A percentile compares a stretch with the other conserved stretches of the same genome.
Evolutionary conservation across 1,139 yeast species (phyloP).

Genomic region (Magnusiomyces paraingens): DNA sequence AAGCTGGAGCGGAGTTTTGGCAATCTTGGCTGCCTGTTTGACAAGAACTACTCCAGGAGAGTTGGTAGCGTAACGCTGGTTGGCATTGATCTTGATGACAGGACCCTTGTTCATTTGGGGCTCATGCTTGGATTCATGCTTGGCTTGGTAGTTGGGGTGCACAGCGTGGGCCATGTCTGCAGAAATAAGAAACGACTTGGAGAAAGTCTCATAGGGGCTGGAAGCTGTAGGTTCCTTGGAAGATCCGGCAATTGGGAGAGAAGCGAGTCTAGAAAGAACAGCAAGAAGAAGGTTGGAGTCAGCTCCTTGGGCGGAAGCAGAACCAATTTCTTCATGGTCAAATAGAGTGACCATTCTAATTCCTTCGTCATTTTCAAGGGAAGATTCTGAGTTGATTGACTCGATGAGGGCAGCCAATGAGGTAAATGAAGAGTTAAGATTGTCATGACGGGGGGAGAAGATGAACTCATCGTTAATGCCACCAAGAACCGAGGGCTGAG

Average conservation of each 20-base stretch:
- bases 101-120: constrained; percentile 87
- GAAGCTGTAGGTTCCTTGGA: constrained; percentile 34
- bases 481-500: constrained; percentile 75
- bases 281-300: constrained; percentile 86
- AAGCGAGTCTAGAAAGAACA: constrained; percentile 59
- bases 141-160: constrained; percentile 79
- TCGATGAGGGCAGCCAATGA: constrained; percentile 66
- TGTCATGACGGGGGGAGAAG: constrained; percentile 90
- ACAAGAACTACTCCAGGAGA: constrained; percentile 80
- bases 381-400: constrained; percentile 36
- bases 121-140: constrained; percentile 70
- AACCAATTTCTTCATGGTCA: constrained; percentile 94
- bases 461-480: constrained; percentile 88
- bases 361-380: constrained; percentile 44
- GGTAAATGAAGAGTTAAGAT: constrained; percentile 79
- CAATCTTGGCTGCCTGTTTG: constrained; percentile 61
- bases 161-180: constrained; percentile 98
- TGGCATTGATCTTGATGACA: constrained; percentile 87
- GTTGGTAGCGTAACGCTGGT: constrained; percentile 91
- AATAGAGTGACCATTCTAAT: constrained; percentile 69
- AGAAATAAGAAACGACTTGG: constrained; percentile 82
- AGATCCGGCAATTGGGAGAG: constrained; percentile 37
- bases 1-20: constrained; percentile 47
- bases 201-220: constrained; percentile 49
- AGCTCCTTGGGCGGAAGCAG: constrained; percentile 93